A percentile compares a stretch with the other conserved stretches of the same genome.
Evolutionary conservation across 1,139 yeast genomes (phyloP).

Genomic region (Hyphopichia khmerensis): DNA sequence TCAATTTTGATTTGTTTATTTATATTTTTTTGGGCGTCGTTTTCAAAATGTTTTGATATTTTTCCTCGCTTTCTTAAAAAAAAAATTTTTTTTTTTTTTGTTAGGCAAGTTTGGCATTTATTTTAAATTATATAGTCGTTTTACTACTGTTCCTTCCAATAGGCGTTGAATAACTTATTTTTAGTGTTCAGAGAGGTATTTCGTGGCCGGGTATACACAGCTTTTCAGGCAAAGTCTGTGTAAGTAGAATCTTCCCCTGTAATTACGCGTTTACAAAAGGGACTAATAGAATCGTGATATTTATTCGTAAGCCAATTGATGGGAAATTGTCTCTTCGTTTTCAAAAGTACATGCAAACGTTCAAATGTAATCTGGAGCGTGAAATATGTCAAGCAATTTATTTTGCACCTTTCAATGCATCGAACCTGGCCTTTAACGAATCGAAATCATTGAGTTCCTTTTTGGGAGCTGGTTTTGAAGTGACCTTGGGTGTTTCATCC

Average conservation of each 20-base stretch:
- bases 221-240: no score
- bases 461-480: slow-evolving; percentile 7
- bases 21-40: background rate
- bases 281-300: background rate
- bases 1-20: background rate
- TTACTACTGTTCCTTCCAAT: no score
- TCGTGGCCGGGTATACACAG: no score
- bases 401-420: slow-evolving; percentile 35
- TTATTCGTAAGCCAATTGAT: background rate
- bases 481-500: slow-evolving; percentile 2
- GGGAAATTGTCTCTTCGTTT: no score
- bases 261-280: background rate
- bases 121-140: no score
- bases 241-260: background rate
- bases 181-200: no score
- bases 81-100: background rate
- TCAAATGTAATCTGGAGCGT: background rate
- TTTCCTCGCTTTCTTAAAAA: background rate
- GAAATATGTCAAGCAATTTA: no score
- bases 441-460: slow-evolving; percentile 35
- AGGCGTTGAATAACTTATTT: no score
- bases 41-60: background rate
- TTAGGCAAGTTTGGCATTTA: background rate
- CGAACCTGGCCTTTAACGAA: slow-evolving; percentile 44
- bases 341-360: background rate